Percentiles rank a stretch among this genome's conserved stretches.
phyloP scores from a whole-genome alignment of 2,329 filamentous ascomycete species.

The Aureobasidium sp. region DNA sequence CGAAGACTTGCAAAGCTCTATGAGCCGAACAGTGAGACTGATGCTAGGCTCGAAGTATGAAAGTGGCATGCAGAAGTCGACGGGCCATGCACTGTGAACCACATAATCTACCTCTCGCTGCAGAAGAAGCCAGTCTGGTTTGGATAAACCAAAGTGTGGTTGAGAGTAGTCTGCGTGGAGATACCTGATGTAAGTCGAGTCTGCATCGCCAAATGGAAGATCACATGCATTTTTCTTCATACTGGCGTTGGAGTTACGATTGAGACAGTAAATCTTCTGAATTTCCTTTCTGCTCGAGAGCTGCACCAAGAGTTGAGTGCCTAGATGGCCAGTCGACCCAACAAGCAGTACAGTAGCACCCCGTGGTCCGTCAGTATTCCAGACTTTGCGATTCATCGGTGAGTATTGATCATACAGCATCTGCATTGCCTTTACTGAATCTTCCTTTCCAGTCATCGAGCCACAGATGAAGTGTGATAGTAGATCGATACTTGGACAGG shows the following conservation, averaged over 20 bases:
- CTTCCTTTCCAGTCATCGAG: neutral
- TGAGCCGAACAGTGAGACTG: neutral
- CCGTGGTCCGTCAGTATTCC: neutral
- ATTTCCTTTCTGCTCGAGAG: slow-evolving; percentile 28
- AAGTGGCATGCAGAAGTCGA: slow-evolving; percentile 40
- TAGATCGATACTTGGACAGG: neutral
- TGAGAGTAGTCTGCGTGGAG: slow-evolving; percentile 14
- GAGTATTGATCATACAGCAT: slow-evolving; percentile 1
- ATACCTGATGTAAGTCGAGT: neutral
- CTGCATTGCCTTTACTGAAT: slow-evolving; percentile 2
- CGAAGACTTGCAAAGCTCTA: slow-evolving; percentile 14
- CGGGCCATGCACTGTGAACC: slow-evolving; percentile 43
- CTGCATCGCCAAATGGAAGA: too few species aligned
- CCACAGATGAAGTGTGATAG: neutral
- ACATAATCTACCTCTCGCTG: slow-evolving; percentile 30
- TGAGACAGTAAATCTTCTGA: slow-evolving; percentile 34
- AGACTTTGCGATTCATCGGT: neutral
- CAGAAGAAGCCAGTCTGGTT: slow-evolving; percentile 27
- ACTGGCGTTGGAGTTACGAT: slow-evolving; percentile 14
- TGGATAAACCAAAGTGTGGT: slow-evolving; percentile 30
- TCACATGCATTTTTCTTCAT: neutral
- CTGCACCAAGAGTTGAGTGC: slow-evolving; percentile 1
- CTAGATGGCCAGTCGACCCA: slow-evolving; percentile 11
- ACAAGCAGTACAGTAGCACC: neutral
- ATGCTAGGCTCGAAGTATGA: slow-evolving; percentile 35